phyloP scores from a whole-genome alignment of 352 stramenopile species.

The Pythium angustatum region DNA sequence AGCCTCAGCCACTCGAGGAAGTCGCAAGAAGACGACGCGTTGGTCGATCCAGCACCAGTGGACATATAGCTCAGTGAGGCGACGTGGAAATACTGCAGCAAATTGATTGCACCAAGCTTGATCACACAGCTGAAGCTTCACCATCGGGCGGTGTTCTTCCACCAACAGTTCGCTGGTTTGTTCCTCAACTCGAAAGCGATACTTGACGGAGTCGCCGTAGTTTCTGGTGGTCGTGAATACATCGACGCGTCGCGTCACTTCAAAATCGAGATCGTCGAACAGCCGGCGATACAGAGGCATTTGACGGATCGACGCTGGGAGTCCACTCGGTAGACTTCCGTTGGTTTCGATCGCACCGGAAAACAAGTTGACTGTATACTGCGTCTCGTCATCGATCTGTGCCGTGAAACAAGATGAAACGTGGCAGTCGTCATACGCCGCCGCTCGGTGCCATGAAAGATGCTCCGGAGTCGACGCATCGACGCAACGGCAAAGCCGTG shows the following conservation, averaged over 20 bases:
- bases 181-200: constrained; percentile 35
- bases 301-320: constrained; percentile 37
- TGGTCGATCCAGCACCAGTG: constrained; percentile 57
- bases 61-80: constrained; percentile 36
- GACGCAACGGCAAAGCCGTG: constrained; percentile 34
- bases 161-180: constrained; percentile 31
- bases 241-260: constrained; percentile 37
- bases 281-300: constrained; percentile 34
- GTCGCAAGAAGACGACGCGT: constrained; percentile 42
- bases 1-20: not conserved
- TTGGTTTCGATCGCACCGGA: constrained; percentile 42
- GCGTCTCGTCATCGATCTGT: not conserved
- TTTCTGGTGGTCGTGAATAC: constrained; percentile 33
- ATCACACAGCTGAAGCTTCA: constrained; percentile 40
- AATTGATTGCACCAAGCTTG: constrained; percentile 33
- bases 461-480: constrained; percentile 40
- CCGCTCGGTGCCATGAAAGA: not conserved
- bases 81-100: constrained; percentile 24
- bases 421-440: not conserved
- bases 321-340: constrained; percentile 38
- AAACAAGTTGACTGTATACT: not conserved
- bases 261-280: constrained; percentile 54
- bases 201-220: constrained; percentile 31
- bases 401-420: not conserved
- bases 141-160: constrained; percentile 29